phyloP scores from a whole-genome alignment of 805 yeast genomes.

The Saturnispora besseyi region DNA sequence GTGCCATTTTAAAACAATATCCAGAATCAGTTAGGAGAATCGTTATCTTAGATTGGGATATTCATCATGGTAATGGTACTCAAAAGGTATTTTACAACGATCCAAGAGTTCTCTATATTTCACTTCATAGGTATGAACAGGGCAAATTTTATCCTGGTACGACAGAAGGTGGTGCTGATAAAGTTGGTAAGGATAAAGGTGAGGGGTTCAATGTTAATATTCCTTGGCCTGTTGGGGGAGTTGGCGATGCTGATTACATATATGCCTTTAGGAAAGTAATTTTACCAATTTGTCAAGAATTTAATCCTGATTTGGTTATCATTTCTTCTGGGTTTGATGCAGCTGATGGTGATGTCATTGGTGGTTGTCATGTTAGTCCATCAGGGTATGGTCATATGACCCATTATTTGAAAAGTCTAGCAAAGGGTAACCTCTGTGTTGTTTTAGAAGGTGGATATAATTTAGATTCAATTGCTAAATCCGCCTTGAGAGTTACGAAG shows the following conservation, averaged over 20 bases:
- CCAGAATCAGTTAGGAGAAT: slow-evolving; percentile 84
- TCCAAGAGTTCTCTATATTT: slow-evolving; percentile 83
- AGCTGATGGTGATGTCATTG: slow-evolving; percentile 95
- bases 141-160: slow-evolving; percentile 95
- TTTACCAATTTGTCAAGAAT: slow-evolving; percentile 83
- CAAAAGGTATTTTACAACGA: slow-evolving; percentile 86
- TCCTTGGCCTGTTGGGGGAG: slow-evolving; percentile 89
- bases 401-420: slow-evolving; percentile 77
- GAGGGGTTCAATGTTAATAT: slow-evolving; percentile 82
- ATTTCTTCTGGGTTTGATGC: slow-evolving; percentile 97
- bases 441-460: slow-evolving; percentile 96
- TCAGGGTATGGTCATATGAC: slow-evolving; percentile 97
- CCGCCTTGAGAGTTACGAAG: slow-evolving; percentile 88
- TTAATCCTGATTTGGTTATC: slow-evolving; percentile 85
- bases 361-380: slow-evolving; percentile 93
- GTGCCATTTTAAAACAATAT: slow-evolving; percentile 66
- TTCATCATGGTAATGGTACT: slow-evolving; percentile 98
- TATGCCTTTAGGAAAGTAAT: slow-evolving; percentile 82
- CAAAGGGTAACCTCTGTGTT: slow-evolving; percentile 82
- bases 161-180: slow-evolving; percentile 69
- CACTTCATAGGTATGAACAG: slow-evolving; percentile 85
- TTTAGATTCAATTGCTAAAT: slow-evolving; percentile 78
- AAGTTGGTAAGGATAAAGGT: slow-evolving; percentile 79
- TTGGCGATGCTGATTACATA: slow-evolving; percentile 91
- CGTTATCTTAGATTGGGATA: slow-evolving; percentile 92